Percentiles rank a stretch among this genome's conserved stretches.
These are phyloP conservation scores for Coemansia furcata DNA, from an alignment of 192 early-diverging fungal genomes.

Conservation along the genomic window DNA sequence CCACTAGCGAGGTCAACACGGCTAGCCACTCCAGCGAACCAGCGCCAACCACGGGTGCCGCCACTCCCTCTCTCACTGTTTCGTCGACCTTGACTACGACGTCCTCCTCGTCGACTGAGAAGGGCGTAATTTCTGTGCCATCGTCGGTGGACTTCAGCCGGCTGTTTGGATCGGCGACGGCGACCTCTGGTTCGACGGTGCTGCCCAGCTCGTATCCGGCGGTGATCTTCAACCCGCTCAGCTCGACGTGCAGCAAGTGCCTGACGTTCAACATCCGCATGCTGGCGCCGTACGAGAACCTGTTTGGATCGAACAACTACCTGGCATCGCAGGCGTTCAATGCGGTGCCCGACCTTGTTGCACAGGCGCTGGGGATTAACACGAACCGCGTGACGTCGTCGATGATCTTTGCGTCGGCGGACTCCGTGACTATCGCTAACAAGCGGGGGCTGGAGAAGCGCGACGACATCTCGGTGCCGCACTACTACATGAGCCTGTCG, in stretches of 20 bases:
- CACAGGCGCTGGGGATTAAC: constrained; percentile 36
- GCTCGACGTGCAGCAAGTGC: constrained; percentile 42
- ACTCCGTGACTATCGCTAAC: constrained; percentile 15
- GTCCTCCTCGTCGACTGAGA: constrained; percentile 11
- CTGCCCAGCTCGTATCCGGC: constrained; percentile 11
- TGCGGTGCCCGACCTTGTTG: constrained; percentile 31
- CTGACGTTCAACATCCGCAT: constrained; percentile 44
- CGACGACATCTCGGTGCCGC: constrained; percentile 7
- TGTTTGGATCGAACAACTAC: constrained; percentile 50
- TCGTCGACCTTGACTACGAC: background rate
- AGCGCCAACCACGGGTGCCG: background rate
- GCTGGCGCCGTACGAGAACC: constrained; percentile 43
- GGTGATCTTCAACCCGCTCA: constrained; percentile 37
- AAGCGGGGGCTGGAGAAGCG: constrained; percentile 15
- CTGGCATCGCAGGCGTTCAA: constrained; percentile 48
- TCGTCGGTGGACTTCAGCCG: constrained; percentile 48
- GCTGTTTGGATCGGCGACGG: constrained; percentile 18
- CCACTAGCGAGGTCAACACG: background rate
- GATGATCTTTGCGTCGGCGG: constrained; percentile 31
- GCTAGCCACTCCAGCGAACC: background rate
- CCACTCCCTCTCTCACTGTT: background rate
- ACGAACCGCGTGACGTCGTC: constrained; percentile 35
- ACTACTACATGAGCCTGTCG: constrained; percentile 49
- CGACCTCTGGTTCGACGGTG: background rate
- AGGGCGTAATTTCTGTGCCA: constrained; percentile 33